These are phyloP conservation scores for Stenogyne calaminthoides DNA, from an alignment of 305 asterid species.

Conservation along the genomic window DNA sequence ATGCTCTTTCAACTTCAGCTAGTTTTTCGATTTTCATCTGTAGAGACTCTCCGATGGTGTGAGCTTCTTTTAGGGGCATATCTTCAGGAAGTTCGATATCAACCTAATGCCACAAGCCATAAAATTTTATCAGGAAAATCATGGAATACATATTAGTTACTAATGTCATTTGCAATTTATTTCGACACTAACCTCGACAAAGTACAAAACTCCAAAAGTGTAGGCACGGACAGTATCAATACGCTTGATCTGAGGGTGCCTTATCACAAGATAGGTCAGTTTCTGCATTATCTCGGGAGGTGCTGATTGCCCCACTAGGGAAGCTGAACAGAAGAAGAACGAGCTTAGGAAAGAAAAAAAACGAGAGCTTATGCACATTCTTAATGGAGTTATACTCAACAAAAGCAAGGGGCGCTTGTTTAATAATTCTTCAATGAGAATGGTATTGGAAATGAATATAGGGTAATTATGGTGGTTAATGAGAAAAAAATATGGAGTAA, in stretches of 20 bases:
- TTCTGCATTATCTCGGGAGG: constrained; percentile 72
- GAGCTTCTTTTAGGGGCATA: constrained; percentile 77
- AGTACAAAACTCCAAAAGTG: constrained; percentile 82
- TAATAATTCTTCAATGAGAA: too few relatives aligned
- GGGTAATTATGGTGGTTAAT: too few relatives aligned
- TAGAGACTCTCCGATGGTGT: constrained; percentile 65
- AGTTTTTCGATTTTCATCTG: constrained; percentile 76
- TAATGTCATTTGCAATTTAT: not conserved
- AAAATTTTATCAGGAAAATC: not conserved
- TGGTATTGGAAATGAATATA: too few relatives aligned
- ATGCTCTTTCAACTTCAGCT: constrained; percentile 76
- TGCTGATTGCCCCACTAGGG: constrained; percentile 81
- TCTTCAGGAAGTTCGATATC: constrained; percentile 79
- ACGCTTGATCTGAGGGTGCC: constrained; percentile 76
- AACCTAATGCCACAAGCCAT: constrained; percentile 44
- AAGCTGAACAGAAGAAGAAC: constrained; percentile 41
- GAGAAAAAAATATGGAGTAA: too few relatives aligned
- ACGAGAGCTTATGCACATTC: not conserved
- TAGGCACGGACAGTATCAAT: constrained; percentile 85
- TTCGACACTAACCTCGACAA: constrained; percentile 69
- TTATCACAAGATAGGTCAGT: constrained; percentile 68
- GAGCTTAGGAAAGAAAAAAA: constrained; percentile 1
- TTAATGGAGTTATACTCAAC: not conserved
- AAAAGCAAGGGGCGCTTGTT: not conserved
- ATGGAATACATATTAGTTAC: not conserved